Evolutionary conservation across 352 stramenopile genomes (phyloP).

Genomic region (Phytophthora pinifolia): DNA sequence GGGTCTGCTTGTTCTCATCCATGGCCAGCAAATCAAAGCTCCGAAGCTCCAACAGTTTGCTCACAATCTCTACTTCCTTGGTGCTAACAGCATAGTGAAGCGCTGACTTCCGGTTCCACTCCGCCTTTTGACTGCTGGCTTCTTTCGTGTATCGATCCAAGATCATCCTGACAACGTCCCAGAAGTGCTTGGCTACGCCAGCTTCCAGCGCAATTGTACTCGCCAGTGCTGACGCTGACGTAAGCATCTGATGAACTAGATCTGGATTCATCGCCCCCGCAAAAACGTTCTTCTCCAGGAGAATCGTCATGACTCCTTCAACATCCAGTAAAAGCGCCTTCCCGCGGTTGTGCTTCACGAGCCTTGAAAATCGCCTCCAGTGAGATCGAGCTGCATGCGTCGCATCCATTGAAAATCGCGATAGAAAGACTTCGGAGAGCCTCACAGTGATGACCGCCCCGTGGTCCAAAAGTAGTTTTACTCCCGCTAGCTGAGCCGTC

Average conservation of each 20-base stretch:
- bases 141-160: conserved; percentile 37
- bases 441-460: conserved; percentile 33
- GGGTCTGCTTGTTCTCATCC: conserved; percentile 45
- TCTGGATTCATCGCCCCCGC: conserved; percentile 38
- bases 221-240: conserved; percentile 34
- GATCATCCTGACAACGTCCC: conserved; percentile 35
- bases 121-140: conserved; percentile 29
- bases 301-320: conserved; percentile 41
- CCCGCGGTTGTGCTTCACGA: conserved; percentile 26
- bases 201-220: conserved; percentile 35
- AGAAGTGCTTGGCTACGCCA: conserved; percentile 44
- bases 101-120: conserved; percentile 41
- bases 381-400: conserved; percentile 2
- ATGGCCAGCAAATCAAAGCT: conserved; percentile 43
- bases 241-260: conserved; percentile 45
- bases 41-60: conserved; percentile 41
- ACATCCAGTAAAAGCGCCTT: conserved; percentile 39
- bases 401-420: conserved; percentile 21
- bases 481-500: conserved; percentile 32
- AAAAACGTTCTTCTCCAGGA: conserved; percentile 39
- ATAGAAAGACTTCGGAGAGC: conserved; percentile 39
- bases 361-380: conserved; percentile 42
- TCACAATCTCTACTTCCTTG: conserved; percentile 34
- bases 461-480: conserved; percentile 47
- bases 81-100: conserved; percentile 55